A percentile compares a stretch with the other conserved stretches of the same genome.
These are phyloP conservation scores for Aspergillus sp. DNA, from an alignment of 2,329 filamentous ascomycete species.

Conservation along the genomic window DNA sequence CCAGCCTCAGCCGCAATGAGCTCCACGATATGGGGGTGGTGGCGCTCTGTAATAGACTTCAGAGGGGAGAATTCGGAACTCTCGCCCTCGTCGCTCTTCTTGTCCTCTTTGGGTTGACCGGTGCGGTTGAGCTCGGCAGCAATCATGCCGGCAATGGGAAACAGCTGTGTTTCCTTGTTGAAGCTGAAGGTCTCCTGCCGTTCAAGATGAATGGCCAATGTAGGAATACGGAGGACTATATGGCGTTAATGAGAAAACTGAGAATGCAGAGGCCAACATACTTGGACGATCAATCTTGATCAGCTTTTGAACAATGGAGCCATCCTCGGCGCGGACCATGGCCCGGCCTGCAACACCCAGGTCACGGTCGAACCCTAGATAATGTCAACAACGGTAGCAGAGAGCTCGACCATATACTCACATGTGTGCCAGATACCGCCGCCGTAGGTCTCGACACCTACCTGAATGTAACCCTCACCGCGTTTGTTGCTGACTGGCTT, in stretches of 20 bases:
- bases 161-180: slow-evolving; percentile 96
- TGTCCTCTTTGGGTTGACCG: slow-evolving; percentile 47
- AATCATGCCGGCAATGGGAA: slow-evolving; percentile 87
- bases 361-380: slow-evolving; percentile 84
- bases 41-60: slow-evolving; percentile 76
- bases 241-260: slow-evolving; percentile 5
- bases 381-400: slow-evolving; percentile 19
- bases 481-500: slow-evolving; percentile 94
- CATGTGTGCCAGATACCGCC: slow-evolving; percentile 97
- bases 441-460: slow-evolving; percentile 95
- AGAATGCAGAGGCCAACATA: slow-evolving; percentile 31
- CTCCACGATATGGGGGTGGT: slow-evolving; percentile 85
- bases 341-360: slow-evolving; percentile 86
- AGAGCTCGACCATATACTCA: slow-evolving; percentile 26
- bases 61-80: slow-evolving; percentile 72
- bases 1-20: slow-evolving; percentile 80
- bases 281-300: slow-evolving; percentile 87
- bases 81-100: slow-evolving; percentile 33
- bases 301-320: slow-evolving; percentile 78
- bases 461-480: slow-evolving; percentile 84
- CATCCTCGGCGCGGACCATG: slow-evolving; percentile 75
- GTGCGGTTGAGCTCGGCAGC: slow-evolving; percentile 85
- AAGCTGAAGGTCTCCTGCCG: slow-evolving; percentile 84
- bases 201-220: slow-evolving; percentile 91
- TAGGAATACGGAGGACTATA: slow-evolving; percentile 81